Base-by-base conservation (phyloP, 768 basidiomycete species). In the Dacryopinax primogenitus region DNA sequence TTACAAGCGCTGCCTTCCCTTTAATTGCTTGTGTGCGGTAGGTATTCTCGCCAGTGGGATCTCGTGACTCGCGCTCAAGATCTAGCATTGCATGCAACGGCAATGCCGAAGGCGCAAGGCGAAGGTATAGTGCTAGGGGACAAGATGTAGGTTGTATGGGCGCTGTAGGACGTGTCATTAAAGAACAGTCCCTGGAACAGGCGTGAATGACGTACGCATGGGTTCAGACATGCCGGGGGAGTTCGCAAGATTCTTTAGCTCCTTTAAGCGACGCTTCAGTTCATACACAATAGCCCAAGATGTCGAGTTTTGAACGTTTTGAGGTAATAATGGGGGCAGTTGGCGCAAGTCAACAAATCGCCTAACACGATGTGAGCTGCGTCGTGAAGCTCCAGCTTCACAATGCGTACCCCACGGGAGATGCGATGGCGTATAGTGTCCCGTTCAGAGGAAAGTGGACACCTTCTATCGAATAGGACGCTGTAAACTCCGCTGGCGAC, bases 391-490 rank as follows among this genome's bases (percentile, higher is more conserved):
- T 4, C 16, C 64, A 33, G 28, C 23, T 26, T n/a, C n/a, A 41
- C 39, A 61, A 6, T 9, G 68, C 79, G 68, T 67, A 90, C 89
- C 84, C 85, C 18, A 72, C 70, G 2, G 84, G 81, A 68, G 83
- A 81, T 18, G 85, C 87, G 62, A 88, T 79, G 1, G 87, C 90
- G 70, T 85, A 88, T n/a, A 92, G 81, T 0, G 87, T 81, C 0
- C 90, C 90, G 64, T 87, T 86, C 28, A 79, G 73, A 12, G 87
- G 69, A 71, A 90, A 85, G 73, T 91, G 89, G 26, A 91, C 77
- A 0, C 87, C 90, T 71, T 87, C 85, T 63, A 21, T 51, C 80
- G n/a, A 73, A 72, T 6, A 77, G 62, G 64, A 34, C 39, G 58
- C 64, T 51, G 41, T 33, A 33, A 32, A 30, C 33, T 33, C 34